phyloP scores from a whole-genome alignment of 2,329 filamentous ascomycete genomes.

The Diplodia scrobiculata region DNA sequence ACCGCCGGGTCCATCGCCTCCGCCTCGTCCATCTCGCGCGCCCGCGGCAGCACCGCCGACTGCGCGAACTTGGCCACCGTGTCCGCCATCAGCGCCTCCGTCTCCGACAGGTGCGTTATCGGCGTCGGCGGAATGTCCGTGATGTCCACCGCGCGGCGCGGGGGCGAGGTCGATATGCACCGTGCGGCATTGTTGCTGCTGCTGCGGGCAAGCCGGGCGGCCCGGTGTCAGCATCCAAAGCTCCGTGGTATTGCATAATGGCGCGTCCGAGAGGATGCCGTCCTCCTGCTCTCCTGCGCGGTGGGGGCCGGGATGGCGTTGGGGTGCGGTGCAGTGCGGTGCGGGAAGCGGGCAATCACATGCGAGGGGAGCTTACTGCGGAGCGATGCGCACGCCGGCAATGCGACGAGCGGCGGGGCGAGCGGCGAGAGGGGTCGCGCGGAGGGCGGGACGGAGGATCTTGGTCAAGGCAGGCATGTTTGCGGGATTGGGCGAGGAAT shows the following conservation, averaged over 20 bases:
- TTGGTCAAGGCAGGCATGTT: conserved; percentile 37
- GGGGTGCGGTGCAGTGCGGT: not conserved
- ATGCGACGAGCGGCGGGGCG: conserved; percentile 23
- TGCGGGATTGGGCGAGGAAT: not conserved
- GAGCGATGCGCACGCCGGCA: conserved; percentile 23
- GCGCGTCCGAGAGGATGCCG: not conserved
- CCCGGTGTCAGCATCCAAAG: conserved; percentile 20
- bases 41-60: conserved; percentile 85
- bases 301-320: not conserved
- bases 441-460: conserved; percentile 40
- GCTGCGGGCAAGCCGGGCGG: too few relatives aligned
- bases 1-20: conserved; percentile 88
- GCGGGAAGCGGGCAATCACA: conserved; percentile 13
- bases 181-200: too few relatives aligned
- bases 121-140: conserved; percentile 82
- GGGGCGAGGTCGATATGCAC: conserved; percentile 48
- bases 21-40: conserved; percentile 95
- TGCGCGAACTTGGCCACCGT: conserved; percentile 87
- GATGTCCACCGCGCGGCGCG: conserved; percentile 60
- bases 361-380: conserved; percentile 28
- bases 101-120: conserved; percentile 89
- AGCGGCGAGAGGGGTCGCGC: conserved; percentile 34
- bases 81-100: conserved; percentile 85
- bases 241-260: not conserved
- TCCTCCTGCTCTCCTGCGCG: not conserved